phyloP scores from a whole-genome alignment of 2,329 filamentous ascomycete genomes.

The Epichloe baconii region DNA sequence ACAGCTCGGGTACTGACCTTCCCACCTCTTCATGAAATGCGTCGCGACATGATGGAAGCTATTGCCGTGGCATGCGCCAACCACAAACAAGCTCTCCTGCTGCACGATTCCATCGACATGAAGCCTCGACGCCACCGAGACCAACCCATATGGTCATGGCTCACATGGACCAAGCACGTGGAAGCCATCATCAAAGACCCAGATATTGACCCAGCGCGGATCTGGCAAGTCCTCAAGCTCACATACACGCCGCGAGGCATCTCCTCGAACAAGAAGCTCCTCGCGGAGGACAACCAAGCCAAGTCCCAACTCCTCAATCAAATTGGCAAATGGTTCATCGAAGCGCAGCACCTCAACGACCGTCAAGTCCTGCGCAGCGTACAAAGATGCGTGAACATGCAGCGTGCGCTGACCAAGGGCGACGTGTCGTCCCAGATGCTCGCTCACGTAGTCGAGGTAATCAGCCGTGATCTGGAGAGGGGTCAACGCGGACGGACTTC shows the following conservation, averaged over 20 bases:
- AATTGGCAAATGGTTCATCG: conserved; percentile 19
- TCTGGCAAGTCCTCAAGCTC: conserved; percentile 18
- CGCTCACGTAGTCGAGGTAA: conserved; percentile 13
- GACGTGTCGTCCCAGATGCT: conserved; percentile 16
- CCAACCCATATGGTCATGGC: conserved; percentile 17
- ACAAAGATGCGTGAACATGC: conserved; percentile 13
- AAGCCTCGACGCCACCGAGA: conserved; percentile 1
- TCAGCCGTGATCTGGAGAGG: conserved; percentile 21
- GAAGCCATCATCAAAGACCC: conserved; percentile 21
- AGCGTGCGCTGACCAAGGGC: conserved; percentile 11
- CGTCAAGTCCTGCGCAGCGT: conserved; percentile 19
- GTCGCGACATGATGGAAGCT: conserved; percentile 7
- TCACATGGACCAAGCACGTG: conserved; percentile 19
- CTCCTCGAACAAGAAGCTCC: background rate
- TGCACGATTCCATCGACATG: conserved; percentile 11
- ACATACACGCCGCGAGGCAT: background rate
- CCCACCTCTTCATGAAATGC: conserved; percentile 2
- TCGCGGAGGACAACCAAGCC: conserved; percentile 6
- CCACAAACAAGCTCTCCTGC: conserved; percentile 13
- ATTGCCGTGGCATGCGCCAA: conserved; percentile 11
- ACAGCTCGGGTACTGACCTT: conserved; percentile 5
- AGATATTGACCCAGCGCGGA: conserved; percentile 9
- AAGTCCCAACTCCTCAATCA: conserved; percentile 17
- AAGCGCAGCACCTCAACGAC: conserved; percentile 15
- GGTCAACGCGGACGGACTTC: conserved; percentile 19